These are phyloP conservation scores for Haplosporangium gracile DNA, from an alignment of 192 early-diverging fungal species.

Conservation along the genomic window DNA sequence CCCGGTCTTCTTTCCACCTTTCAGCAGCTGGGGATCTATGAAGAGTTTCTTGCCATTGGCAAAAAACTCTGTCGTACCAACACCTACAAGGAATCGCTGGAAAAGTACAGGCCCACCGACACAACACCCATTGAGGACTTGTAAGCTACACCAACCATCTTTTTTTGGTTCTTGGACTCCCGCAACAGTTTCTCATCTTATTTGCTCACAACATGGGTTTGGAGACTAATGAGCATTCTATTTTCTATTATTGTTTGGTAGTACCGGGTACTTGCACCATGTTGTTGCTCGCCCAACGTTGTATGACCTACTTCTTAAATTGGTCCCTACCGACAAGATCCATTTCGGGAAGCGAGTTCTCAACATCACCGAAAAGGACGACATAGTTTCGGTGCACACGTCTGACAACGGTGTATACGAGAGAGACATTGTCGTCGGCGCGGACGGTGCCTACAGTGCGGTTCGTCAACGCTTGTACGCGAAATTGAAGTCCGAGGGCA, in stretches of 20 bases:
- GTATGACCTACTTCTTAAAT: constrained; percentile 3
- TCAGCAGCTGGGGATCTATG: constrained; percentile 14
- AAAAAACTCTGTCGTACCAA: neutral
- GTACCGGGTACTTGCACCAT: neutral
- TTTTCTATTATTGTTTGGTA: neutral
- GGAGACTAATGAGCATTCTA: no score
- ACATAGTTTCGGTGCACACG: constrained; percentile 21
- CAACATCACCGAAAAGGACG: constrained; percentile 7
- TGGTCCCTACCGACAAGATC: constrained; percentile 11
- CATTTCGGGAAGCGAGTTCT: constrained; percentile 29
- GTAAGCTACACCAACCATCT: neutral
- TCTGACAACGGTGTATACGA: constrained; percentile 8
- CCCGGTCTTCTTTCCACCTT: neutral
- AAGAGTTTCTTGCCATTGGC: constrained; percentile 4
- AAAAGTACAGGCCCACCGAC: neutral
- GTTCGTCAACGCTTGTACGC: constrained; percentile 23
- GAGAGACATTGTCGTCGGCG: constrained; percentile 47
- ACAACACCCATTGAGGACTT: neutral
- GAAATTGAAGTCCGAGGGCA: neutral
- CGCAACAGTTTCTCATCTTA: neutral
- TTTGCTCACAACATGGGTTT: no score
- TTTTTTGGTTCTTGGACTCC: neutral
- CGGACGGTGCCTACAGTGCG: constrained; percentile 40
- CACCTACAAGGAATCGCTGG: neutral
- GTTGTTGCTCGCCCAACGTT: constrained; percentile 10